Base-by-base conservation (phyloP, 2,329 filamentous ascomycete genomes). In the Alternaria sp. region DNA sequence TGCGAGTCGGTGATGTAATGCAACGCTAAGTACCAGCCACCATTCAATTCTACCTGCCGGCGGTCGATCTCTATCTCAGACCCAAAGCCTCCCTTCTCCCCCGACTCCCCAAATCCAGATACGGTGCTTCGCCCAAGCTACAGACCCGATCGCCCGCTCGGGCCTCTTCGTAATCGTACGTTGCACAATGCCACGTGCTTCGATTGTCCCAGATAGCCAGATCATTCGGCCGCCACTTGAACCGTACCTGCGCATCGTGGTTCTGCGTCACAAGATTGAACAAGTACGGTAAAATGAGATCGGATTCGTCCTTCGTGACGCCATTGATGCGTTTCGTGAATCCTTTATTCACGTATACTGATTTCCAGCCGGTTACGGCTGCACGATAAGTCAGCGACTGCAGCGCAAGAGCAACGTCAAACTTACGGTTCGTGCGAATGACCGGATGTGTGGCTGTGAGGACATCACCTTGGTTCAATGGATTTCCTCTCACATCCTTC, bases 181-280 rank as follows among this genome's bases (percentile, higher is more conserved):
- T 90, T 0, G 87, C 88, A 40, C 84, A 85, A 68, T 89, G 87
- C 75, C 86, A 88, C 1, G 80, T 84, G 57, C 84, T 85, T 7
- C 87, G 79, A 64, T 91, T 91, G 72, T 91, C 89, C 89, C 89
- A 91, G 66, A 91, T 89, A 2, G 88, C 85, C 75, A 74, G 59
- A 47, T 70, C 73, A 26, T 74, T 75, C 23, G 28, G 44, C 11
- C 70, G 62, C 73, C 85, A 87, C 70, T 82, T 82, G 70, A 84
- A 83, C 11, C 85, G 70, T 5, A 86, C 84, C 69, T 85, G 84
- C 30, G 85, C 72, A 62, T 86, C 85, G 69, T 86, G 85, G 69
- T 85, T 86, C 59, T 85, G 79, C 1, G 78, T 74, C 5, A 86
- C 80, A 58, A 71, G 74, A 54, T 73, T 85, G 81, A 79, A 80